A percentile compares a stretch with the other conserved stretches of the same genome.
phyloP scores from a whole-genome alignment of 1,139 yeast genomes.

The Debaryomycetaceae sp. region DNA sequence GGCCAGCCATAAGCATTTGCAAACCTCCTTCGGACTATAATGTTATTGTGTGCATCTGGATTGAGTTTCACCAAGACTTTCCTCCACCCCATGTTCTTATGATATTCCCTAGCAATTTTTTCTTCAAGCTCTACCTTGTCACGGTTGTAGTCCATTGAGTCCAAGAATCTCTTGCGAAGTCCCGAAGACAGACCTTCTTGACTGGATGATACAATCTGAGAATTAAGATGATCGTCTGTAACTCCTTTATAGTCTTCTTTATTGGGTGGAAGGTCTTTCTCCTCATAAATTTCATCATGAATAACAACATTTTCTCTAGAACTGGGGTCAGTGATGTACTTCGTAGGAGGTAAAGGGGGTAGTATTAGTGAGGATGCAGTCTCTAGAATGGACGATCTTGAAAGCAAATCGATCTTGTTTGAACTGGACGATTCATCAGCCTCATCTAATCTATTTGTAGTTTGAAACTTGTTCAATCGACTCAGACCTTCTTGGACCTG shows the following conservation, averaged over 20 bases:
- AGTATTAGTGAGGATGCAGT: slow-evolving; percentile 75
- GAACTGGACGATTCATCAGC: slow-evolving; percentile 11
- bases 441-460: slow-evolving; percentile 11
- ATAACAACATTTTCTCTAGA: slow-evolving; percentile 34
- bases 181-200: slow-evolving; percentile 4
- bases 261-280: slow-evolving; percentile 28
- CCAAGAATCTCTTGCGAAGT: slow-evolving; percentile 16
- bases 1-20: slow-evolving; percentile 98
- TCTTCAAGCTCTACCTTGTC: slow-evolving; percentile 55
- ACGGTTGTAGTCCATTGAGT: slow-evolving; percentile 15
- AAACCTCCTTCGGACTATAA: slow-evolving; percentile 82
- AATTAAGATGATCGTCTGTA: background rate
- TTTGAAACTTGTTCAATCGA: slow-evolving; percentile 31
- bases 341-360: slow-evolving; percentile 82
- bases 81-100: slow-evolving; percentile 82
- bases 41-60: slow-evolving; percentile 96
- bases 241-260: slow-evolving; percentile 1
- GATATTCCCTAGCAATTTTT: slow-evolving; percentile 85
- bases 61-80: slow-evolving; percentile 81
- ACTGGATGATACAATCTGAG: background rate
- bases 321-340: slow-evolving; percentile 63
- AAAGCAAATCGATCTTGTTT: slow-evolving; percentile 30
- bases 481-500: slow-evolving; percentile 24
- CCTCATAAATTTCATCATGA: slow-evolving; percentile 40
- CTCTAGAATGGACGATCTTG: slow-evolving; percentile 76